Evolutionary conservation across 129 eudicot genomes (phyloP).

Genomic region (Helianthus annuus): DNA sequence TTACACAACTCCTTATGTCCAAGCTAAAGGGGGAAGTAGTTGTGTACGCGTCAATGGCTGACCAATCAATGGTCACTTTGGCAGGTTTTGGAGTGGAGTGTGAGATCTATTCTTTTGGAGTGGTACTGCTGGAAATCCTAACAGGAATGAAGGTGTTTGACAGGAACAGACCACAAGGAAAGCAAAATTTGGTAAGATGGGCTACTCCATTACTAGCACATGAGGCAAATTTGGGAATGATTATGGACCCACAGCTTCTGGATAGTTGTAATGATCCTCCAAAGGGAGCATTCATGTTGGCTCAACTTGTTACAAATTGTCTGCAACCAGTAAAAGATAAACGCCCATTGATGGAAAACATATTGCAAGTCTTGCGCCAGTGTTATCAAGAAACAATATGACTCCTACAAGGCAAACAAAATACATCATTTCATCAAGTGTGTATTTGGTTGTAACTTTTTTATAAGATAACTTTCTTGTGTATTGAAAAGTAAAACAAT

Average conservation of each 20-base stretch:
- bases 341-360: conserved; percentile 30
- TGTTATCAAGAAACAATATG: background rate
- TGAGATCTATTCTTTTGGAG: conserved; percentile 46
- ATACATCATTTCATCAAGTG: background rate
- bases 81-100: conserved; percentile 31
- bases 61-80: background rate
- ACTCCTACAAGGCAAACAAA: background rate
- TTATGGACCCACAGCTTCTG: conserved; percentile 24
- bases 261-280: conserved; percentile 1
- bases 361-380: conserved; percentile 11
- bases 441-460: no score
- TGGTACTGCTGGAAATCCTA: conserved; percentile 37
- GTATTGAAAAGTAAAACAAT: no score
- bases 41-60: conserved; percentile 9
- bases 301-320: conserved; percentile 24
- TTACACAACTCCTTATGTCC: no score
- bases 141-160: conserved; percentile 42
- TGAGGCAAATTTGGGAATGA: conserved; percentile 17
- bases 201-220: conserved; percentile 22
- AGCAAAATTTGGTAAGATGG: conserved; percentile 27
- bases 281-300: conserved; percentile 25
- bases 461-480: no score
- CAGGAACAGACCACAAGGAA: conserved; percentile 22
- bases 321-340: background rate
- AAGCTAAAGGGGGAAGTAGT: background rate